phyloP scores from a whole-genome alignment of 495 filamentous ascomycete species.

The Aspergillus saccharolyticus region DNA sequence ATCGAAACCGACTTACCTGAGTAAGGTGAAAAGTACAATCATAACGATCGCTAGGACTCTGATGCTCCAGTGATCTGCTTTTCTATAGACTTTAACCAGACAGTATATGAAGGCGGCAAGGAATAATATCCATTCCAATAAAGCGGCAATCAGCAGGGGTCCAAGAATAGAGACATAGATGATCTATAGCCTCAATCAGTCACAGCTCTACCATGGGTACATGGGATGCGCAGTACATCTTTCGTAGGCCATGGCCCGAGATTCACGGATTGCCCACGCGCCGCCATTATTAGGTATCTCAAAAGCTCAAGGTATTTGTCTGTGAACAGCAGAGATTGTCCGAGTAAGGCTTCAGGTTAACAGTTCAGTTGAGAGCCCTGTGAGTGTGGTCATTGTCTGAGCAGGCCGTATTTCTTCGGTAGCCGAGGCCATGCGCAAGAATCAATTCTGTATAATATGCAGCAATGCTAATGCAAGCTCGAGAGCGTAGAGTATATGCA shows the following conservation, averaged over 20 bases:
- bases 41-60: slow-evolving; percentile 70
- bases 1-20: slow-evolving; percentile 55
- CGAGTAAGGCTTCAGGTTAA: background rate
- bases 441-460: background rate
- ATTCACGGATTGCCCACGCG: slow-evolving; percentile 4
- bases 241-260: slow-evolving; percentile 51
- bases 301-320: background rate
- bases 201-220: slow-evolving; percentile 11
- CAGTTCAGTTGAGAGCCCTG: background rate
- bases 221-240: slow-evolving; percentile 53
- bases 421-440: background rate
- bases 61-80: slow-evolving; percentile 84
- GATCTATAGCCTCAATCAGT: slow-evolving; percentile 45
- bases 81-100: slow-evolving; percentile 78
- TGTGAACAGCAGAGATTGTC: background rate
- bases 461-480: background rate
- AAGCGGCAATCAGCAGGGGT: slow-evolving; percentile 74
- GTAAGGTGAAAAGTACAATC: slow-evolving; percentile 61
- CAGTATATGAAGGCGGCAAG: slow-evolving; percentile 90
- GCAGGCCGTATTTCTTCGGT: background rate
- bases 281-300: slow-evolving; percentile 5
- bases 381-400: background rate
- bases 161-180: slow-evolving; percentile 80
- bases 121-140: slow-evolving; percentile 94
- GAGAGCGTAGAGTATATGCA: background rate